Conservation (phyloP, 768 basidiomycete genomes). For the Pleurotus tuoliensis region DNA sequence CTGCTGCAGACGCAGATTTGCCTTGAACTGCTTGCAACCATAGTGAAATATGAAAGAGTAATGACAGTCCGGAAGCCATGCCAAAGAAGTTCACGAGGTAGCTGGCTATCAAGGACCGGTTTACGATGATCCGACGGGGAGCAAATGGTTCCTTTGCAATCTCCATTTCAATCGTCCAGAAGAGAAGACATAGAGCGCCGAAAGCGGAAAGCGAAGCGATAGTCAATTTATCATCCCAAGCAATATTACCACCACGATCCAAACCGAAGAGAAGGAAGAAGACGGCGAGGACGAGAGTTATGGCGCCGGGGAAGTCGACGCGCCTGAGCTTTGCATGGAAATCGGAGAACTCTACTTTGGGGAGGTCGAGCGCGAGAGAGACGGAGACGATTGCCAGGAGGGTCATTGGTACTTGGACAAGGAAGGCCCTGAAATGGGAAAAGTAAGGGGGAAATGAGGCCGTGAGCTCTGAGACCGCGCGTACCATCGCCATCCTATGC, state of each 20-base stretch:
- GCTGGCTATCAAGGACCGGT: constrained; percentile 44
- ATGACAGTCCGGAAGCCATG: constrained; percentile 37
- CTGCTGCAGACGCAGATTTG: constrained; percentile 43
- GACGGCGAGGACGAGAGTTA: constrained; percentile 49
- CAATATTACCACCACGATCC: constrained; percentile 48
- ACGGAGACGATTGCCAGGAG: constrained; percentile 51
- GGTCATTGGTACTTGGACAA: constrained; percentile 56
- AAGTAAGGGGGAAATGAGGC: neutral
- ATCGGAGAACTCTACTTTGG: constrained; percentile 33
- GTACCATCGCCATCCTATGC: constrained; percentile 65
- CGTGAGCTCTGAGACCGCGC: neutral
- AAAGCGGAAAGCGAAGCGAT: constrained; percentile 31
- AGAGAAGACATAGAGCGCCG: constrained; percentile 29
- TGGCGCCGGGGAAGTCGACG: constrained; percentile 60
- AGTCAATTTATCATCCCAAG: constrained; percentile 41
- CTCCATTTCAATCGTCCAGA: constrained; percentile 43
- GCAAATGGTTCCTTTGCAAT: constrained; percentile 59
- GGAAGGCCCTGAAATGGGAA: constrained; percentile 42
- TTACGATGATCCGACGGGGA: constrained; percentile 48
- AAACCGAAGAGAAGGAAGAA: constrained; percentile 56
- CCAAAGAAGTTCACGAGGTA: constrained; percentile 61
- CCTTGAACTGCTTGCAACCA: constrained; percentile 56
- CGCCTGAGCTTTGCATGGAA: constrained; percentile 51
- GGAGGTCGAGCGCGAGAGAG: constrained; percentile 51
- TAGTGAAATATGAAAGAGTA: constrained; percentile 51